Evolutionary conservation across 2,329 filamentous ascomycete species (phyloP).

Genomic region (Colletotrichum filicis): DNA sequence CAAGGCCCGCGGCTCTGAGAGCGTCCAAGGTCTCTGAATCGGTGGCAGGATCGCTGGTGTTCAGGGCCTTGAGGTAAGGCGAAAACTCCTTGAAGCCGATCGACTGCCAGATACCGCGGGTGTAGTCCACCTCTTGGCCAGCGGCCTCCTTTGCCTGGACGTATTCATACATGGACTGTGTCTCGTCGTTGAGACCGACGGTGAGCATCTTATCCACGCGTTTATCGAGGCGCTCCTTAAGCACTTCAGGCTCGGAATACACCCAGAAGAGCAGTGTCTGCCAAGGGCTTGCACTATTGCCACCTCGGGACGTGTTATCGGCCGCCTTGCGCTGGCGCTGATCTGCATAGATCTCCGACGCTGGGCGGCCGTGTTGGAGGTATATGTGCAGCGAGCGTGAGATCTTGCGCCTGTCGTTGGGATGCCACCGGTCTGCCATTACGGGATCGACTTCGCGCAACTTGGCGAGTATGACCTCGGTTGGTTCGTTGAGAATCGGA

Average conservation of each 20-base stretch:
- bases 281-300: conserved; percentile 48
- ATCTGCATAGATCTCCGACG: conserved; percentile 88
- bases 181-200: conserved; percentile 61
- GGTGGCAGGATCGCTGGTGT: conserved; percentile 36
- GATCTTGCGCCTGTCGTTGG: conserved; percentile 91
- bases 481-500: conserved; percentile 78
- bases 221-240: conserved; percentile 77
- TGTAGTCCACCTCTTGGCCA: conserved; percentile 73
- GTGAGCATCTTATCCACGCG: conserved; percentile 88
- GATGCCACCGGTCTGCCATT: conserved; percentile 95
- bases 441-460: conserved; percentile 84
- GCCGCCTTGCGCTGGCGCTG: conserved; percentile 65
- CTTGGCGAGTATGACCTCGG: conserved; percentile 77
- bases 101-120: conserved; percentile 92
- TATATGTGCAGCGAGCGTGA: conserved; percentile 90
- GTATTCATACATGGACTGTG: conserved; percentile 56
- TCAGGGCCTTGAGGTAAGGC: conserved; percentile 69
- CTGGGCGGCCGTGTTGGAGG: conserved; percentile 81
- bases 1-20: conserved; percentile 70
- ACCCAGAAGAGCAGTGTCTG: conserved; percentile 86
- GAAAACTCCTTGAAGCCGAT: conserved; percentile 96
- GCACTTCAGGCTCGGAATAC: conserved; percentile 74
- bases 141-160: conserved; percentile 46
- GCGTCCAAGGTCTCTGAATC: conserved; percentile 57
- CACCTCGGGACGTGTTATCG: conserved; percentile 18